Evolutionary conservation across 805 yeast genomes (phyloP), one percentile per base, ranked within the genome.

Genomic region (Ogataea pignaliae): DNA sequence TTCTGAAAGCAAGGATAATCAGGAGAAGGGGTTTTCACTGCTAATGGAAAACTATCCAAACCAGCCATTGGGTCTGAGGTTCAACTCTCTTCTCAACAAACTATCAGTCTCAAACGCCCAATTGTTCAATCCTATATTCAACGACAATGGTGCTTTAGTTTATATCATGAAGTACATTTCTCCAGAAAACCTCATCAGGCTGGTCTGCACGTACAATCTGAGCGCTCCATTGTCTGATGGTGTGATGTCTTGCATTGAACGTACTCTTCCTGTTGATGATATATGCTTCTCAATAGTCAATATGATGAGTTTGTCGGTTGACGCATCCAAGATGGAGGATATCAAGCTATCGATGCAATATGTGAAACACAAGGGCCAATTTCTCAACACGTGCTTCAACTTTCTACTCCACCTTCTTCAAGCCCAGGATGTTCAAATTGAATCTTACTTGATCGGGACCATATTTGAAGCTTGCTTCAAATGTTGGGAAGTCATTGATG

Each of bases 291-390:
- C 63, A 1, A 42, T 64, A 2, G 46, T 46, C 2, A 48, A 52
- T 14, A 46, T 53, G 5, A 37, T 65, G 10, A 44, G 18, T 17
- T 42, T 45, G 26, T 53, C 60, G 7, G 39, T 53, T 16, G 65
- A 64, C 45, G 52, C 61, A 2, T 56, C 65, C 1, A 55, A 52
- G 17, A 47, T 54, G 7, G 55, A 54, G 13, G 62, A 61, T 34
- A 46, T 59, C 16, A 55, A 54, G 32, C 16, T 64, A 16, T 60
- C 66, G 1, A 55, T 63, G 43, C 68, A 62, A 34, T 57, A 55
- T 39, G 57, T 57, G 33, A 63, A 61, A 37, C 41, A 60, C 43
- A 58, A 60, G 36, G 32, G 39, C 5, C 35, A 39, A 13, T 55
- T 61, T 26, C 37, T 62, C 40, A 39, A 48, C 10, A 47, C 56